phyloP scores from a whole-genome alignment of 1,284 basidiomycete species.

The Puccinia novopanici region DNA sequence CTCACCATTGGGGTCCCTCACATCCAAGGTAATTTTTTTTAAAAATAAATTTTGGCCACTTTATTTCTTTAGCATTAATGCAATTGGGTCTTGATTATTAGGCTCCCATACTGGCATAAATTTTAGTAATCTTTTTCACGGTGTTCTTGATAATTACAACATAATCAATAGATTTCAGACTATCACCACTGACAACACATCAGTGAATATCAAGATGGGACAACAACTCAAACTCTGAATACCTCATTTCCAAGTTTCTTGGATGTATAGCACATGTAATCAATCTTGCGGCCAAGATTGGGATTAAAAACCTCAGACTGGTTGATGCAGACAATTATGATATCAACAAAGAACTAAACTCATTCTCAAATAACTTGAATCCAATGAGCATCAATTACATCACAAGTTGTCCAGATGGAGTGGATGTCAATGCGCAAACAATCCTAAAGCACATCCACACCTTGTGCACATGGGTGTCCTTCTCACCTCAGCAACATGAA shows the following conservation, averaged over 20 bases:
- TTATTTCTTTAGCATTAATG: neutral
- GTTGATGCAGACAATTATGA: neutral
- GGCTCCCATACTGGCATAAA: neutral
- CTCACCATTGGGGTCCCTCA: too few species aligned
- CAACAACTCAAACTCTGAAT: neutral
- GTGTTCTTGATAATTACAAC: neutral
- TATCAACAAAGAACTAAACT: neutral
- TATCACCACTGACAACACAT: constrained; percentile 18
- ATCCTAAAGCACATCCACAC: constrained; percentile 5
- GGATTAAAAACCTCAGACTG: neutral
- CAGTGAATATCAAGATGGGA: neutral
- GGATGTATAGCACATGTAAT: constrained; percentile 6
- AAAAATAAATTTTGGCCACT: neutral
- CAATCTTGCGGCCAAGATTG: neutral
- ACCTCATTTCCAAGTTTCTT: neutral
- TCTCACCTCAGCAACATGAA: neutral
- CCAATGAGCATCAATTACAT: neutral
- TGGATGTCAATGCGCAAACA: neutral
- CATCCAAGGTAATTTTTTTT: neutral
- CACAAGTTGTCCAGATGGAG: neutral
- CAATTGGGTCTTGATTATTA: neutral
- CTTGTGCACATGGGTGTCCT: neutral
- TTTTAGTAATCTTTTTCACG: neutral
- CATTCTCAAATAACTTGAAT: neutral
- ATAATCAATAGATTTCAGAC: neutral